Evolutionary conservation across 2,329 filamentous ascomycete species (phyloP), one percentile per base, ranked within the genome.

Genomic region (Catunica adiposa): DNA sequence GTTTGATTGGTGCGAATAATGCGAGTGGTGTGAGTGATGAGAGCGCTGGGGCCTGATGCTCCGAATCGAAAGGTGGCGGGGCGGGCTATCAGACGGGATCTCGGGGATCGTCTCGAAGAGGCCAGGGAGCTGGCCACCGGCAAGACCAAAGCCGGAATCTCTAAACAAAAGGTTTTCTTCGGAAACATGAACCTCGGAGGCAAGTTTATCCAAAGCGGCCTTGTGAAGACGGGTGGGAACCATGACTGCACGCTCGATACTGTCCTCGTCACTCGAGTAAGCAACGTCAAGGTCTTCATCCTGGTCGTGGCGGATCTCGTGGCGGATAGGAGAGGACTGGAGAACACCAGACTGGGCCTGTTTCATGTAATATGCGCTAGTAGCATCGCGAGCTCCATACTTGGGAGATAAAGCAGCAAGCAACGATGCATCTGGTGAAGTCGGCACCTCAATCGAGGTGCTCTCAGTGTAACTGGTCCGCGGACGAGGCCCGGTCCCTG

Each of bases 391-490:
- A 14, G 61, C 61, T 31, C 52, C 58, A 47, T 53, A 47, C 34
- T 60, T 62, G 1, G 62, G 60, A 0, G 60, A 61, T 20, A 60
- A 55, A 8, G 59, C 62, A 3, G 61, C 60, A 11, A 59, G 53
- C 3, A 59, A 50, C 5, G 54, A 34, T 11, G 54, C 31, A 22
- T 58, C 48, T 2, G 56, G 56, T n/a, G 53, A 55, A 3, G 56
- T 37, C 3, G 59, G 60, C 14, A 70, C 60, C 59, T 74, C 71
- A 42, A 75, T 62, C 0, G 72, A 74, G 0, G 72, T 75, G 26
- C 67, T 69, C 7, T 69, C 66, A 0, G 73, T 74, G 55, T 73
- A 70, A 23, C 65, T 67, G 1, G 72, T 74, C 26, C 66, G 65
- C 0, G 71, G 69, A 1, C 69, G 64, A 2, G 59, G 62, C n/a